Evolutionary conservation across 1,139 yeast species (phyloP), one percentile per base, ranked within the genome.

Genomic region (Scheffersomyces lignicola): DNA sequence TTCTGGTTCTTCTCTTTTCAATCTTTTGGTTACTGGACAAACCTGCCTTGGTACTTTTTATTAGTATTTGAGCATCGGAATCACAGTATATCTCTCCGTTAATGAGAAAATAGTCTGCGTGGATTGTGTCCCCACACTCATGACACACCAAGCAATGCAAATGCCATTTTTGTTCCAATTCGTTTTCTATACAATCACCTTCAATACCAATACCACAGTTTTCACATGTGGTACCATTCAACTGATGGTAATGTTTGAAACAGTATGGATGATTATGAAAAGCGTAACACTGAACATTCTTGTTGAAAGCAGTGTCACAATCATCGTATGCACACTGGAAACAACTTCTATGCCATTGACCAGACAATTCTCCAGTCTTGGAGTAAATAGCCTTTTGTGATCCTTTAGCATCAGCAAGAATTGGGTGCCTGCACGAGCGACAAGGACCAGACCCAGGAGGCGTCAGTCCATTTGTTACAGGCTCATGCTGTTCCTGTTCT

Each of bases 281-380:
- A 3, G 86, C 95, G 58, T 89, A 90, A 53, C 95, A 88, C 37
- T 83, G 85, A 11, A 78, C 76, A 11, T 74, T 68, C 49, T 78
- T 81, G 43, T 67, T 70, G 56, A 84, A 84, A 29, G 57, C 60
- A 2, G 72, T 52, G 5, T 60, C 59, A 62, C 96, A 88, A n/a
- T 64, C 54, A 2, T 48, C 48, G 37, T 59, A 56, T 15, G 71
- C 60, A 62, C 98, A 92, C 14, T 68, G 63, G 65, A 92, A 90
- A 56, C 98, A 92, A 11, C 70, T 63, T 34, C 95, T 72, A 56
- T 92, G 98, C 97, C 97, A 90, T 58, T 89, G 94, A 0, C 98
- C 98, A 1, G 90, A 76, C 28, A 92, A 65, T 48, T 84, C 90
- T 15, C 84, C 83, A 34, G 87, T 88, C 44, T 78, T 80, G 9